Evolutionary conservation across 2,329 filamentous ascomycete species (phyloP), one percentile per base, ranked within the genome.

Genomic region (Exophiala oligosperma): DNA sequence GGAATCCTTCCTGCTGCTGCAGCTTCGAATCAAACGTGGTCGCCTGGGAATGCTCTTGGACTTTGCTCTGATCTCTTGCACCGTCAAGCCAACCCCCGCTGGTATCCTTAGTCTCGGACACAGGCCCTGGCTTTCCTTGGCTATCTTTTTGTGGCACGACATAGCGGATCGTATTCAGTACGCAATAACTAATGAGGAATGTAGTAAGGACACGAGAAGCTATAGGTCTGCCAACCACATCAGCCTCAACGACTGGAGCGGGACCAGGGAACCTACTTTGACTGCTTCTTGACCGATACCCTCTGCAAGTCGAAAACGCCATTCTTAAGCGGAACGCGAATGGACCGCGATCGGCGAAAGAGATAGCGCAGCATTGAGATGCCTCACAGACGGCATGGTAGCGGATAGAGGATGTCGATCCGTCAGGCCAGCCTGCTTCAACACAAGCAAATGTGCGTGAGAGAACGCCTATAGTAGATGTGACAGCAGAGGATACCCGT

Each of bases 331-430:
- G 65, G 65, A 35, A 67, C 60, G 52, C 64, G 62, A 41, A 66
- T 52, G n/a, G 57, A 63, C 40, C 62, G 65, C 51, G 60, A 43
- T 32, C 60, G 59, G 52, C 61, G 61, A 55, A 67, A 63, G 32
- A 67, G 62, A 56, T 51, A 66, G 48, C 59, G 61, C 54, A 66
- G 60, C 64, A 66, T 66, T 23, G 53, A 43, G 59, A 50, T 28
- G 24, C 44, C 35, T 58, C 59, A 61, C 44, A 32, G 29, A 50
- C 44, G 38, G 49, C 59, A 61, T 61, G 38, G 51, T 61, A 49
- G 59, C 59, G 49, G 21, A 53, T 43, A 24, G 23, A 40, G 47
- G n/a, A 28, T 24, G 50, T 28, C 28, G 43, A 26, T 54, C 17
- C 46, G 26, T 23, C 26, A 28, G 26, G n/a, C 46, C 11, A 29